Conservation (phyloP, 495 filamentous ascomycete genomes). For the Glonium stellatum region DNA sequence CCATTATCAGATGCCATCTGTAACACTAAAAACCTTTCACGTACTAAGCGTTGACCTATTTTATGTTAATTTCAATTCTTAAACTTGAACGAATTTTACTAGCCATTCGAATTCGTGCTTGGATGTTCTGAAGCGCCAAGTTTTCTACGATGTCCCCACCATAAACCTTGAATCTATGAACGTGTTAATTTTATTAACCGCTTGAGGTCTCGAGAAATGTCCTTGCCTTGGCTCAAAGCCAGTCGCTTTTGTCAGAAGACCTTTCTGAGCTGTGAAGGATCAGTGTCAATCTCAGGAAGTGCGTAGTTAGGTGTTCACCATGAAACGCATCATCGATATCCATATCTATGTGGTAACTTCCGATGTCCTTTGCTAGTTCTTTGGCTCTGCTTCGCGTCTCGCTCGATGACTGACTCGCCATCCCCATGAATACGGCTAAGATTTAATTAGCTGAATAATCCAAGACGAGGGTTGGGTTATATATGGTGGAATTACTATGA, state of each 20-base stretch:
- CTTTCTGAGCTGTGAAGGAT: slow-evolving; percentile 35
- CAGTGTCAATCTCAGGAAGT: too few species aligned
- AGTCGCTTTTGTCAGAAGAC: slow-evolving; percentile 49
- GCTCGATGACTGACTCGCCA: slow-evolving; percentile 55
- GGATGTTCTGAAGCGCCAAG: slow-evolving; percentile 72
- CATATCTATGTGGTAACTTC: slow-evolving; percentile 65
- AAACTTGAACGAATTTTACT: slow-evolving; percentile 1
- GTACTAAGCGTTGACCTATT: background rate
- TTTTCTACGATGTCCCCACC: slow-evolving; percentile 58
- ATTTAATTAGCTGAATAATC: too few species aligned
- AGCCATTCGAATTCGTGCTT: slow-evolving; percentile 77
- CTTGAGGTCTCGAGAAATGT: too few species aligned
- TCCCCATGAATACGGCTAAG: slow-evolving; percentile 68
- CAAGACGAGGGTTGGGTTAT: too few species aligned
- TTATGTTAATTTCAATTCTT: background rate
- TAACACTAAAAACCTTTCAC: too few species aligned
- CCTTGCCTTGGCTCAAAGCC: slow-evolving; percentile 43
- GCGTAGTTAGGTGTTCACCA: slow-evolving; percentile 1
- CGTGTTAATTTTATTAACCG: too few species aligned
- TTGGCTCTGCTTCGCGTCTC: slow-evolving; percentile 69
- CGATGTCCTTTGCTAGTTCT: slow-evolving; percentile 61
- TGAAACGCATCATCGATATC: slow-evolving; percentile 65
- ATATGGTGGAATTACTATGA: slow-evolving; percentile 37
- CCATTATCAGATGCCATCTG: too few species aligned
- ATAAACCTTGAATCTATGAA: slow-evolving; percentile 55